phyloP scores from a whole-genome alignment of 2,329 filamentous ascomycete species.

The Pseudofabraea citricarpa region DNA sequence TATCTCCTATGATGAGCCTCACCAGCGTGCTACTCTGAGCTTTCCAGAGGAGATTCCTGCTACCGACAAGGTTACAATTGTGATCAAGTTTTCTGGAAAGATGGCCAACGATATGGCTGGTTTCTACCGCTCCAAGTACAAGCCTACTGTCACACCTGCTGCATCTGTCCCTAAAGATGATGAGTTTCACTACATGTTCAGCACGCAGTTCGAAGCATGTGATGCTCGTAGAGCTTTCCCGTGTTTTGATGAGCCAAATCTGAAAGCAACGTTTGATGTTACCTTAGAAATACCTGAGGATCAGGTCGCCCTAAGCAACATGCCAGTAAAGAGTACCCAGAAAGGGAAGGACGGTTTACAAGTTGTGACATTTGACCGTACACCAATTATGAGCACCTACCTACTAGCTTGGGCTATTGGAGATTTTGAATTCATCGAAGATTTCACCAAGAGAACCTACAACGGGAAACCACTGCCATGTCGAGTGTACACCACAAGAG shows the following conservation, averaged over 20 bases:
- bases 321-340: conserved; percentile 75
- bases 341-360: conserved; percentile 60
- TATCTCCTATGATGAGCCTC: conserved; percentile 76
- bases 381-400: conserved; percentile 88
- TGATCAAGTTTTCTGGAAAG: conserved; percentile 71
- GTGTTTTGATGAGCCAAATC: conserved; percentile 95
- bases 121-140: conserved; percentile 94
- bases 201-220: conserved; percentile 95
- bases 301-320: conserved; percentile 88
- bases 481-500: conserved; percentile 90
- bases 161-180: conserved; percentile 72
- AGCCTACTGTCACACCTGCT: conserved; percentile 66
- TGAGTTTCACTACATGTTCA: conserved; percentile 71
- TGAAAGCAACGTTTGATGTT: conserved; percentile 95
- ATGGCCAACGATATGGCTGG: conserved; percentile 91
- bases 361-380: conserved; percentile 73
- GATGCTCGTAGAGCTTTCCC: conserved; percentile 94
- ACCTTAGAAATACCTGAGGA: conserved; percentile 86
- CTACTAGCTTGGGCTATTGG: conserved; percentile 91
- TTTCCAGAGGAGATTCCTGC: conserved; percentile 70
- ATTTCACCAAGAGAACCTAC: conserved; percentile 83
- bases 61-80: conserved; percentile 60
- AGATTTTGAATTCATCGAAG: conserved; percentile 95
- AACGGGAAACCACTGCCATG: conserved; percentile 88
- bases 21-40: conserved; percentile 74